Percentiles rank a stretch among this genome's conserved stretches.
Conservation (phyloP, 345 rosid genomes). For the Camelina neglecta region DNA sequence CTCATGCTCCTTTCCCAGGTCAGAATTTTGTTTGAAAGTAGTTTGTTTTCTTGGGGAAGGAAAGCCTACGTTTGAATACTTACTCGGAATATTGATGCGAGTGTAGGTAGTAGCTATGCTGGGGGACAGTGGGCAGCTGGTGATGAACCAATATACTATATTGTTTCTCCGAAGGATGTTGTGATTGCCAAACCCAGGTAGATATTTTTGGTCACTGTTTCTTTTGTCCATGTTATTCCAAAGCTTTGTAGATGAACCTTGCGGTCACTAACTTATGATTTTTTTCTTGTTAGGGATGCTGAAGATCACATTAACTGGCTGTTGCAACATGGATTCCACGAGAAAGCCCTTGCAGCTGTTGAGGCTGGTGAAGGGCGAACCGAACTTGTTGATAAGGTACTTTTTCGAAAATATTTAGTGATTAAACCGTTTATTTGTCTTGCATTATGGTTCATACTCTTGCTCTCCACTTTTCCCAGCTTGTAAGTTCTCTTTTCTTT, state of each 20-base stretch:
- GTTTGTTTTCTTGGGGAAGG: slow-evolving; percentile 25
- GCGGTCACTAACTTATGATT: slow-evolving; percentile 14
- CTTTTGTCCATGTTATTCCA: slow-evolving; percentile 27
- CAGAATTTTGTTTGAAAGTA: slow-evolving; percentile 33
- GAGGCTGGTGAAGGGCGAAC: slow-evolving; percentile 96
- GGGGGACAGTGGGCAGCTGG: slow-evolving; percentile 99
- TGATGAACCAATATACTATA: slow-evolving; percentile 91
- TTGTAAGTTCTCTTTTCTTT: slow-evolving; percentile 3
- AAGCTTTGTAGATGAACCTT: slow-evolving; percentile 18
- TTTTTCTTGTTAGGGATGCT: slow-evolving; percentile 70
- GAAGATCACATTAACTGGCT: slow-evolving; percentile 99
- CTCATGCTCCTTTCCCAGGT: slow-evolving; percentile 99
- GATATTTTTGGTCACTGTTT: slow-evolving; percentile 36
- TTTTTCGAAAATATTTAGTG: slow-evolving; percentile 20
- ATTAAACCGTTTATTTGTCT: slow-evolving; percentile 14
- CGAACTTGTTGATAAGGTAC: slow-evolving; percentile 95
- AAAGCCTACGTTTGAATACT: slow-evolving; percentile 34
- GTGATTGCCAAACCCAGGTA: slow-evolving; percentile 99
- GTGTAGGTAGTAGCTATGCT: slow-evolving; percentile 94
- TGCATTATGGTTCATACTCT: slow-evolving; percentile 5
- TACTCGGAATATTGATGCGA: slow-evolving; percentile 34
- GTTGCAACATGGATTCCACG: slow-evolving; percentile 97
- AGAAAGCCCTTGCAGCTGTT: slow-evolving; percentile 96
- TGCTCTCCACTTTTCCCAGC: not conserved
- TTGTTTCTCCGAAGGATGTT: slow-evolving; percentile 98